Base-by-base conservation (phyloP, 352 stramenopile species). In the Globisporangium sylvaticum region DNA sequence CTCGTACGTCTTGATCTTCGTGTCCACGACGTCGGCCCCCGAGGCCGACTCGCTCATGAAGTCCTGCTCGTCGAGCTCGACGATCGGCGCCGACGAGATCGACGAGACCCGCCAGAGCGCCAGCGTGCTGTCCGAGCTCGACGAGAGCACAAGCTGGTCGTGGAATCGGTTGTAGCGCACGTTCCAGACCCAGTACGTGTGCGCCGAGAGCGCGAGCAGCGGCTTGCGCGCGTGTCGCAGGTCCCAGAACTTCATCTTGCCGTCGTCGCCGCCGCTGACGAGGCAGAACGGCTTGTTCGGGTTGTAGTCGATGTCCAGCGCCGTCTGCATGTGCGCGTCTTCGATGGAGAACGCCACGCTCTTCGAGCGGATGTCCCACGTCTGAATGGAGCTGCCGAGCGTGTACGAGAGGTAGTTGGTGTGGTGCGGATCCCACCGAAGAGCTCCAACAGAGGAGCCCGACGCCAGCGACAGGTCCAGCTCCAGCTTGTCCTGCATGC, bases 161-260 rank as follows among this genome's bases (percentile, higher is more conserved):
- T 99, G 96, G 75, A 97, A 99, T 5, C 93, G 95, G 79, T 99
- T 99, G 83, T 98, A 99, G n/a, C 80, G 77, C 18, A 97, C 90
- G 57, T 76, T 83, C 46, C 80, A 95, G 29, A 96, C 79, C 88
- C 95, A 98, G 80, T 99, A 96, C 27, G 74, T 85, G 81, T 99
- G 97, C 29, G 94, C 95, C 5, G 80, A 66, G 14, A 98, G 71
- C 27, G 76, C 72, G 18, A 98, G 84, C 42, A 99, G 66, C 2
- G 98, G 79, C 46, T 81, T 81, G 37, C 83, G 69, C 0, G 82
- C 61, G 18, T 81, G 74, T 18, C 97, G 94, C 66, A 98, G 75
- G 82, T 99, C 97, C 96, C 97, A 99, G 73, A 99, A 99, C 70
- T 98, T 98, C 24, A 99, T 74, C 52, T 95, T 81, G 22, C 95